These are phyloP conservation scores for Populus tomentosa DNA, from an alignment of 441 rosid species.

Conservation along the genomic window DNA sequence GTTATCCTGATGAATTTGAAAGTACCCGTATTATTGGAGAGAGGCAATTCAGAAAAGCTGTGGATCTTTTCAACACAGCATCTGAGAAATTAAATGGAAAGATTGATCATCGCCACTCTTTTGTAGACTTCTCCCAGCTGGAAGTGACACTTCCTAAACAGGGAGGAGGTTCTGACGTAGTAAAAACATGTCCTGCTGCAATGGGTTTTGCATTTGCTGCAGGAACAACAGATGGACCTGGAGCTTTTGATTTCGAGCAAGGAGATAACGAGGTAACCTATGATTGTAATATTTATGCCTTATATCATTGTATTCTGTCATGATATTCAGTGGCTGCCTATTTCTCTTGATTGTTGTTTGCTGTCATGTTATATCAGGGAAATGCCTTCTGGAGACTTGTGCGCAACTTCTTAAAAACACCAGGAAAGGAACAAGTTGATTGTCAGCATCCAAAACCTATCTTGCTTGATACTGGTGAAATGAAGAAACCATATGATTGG, in stretches of 20 bases:
- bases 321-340: neutral
- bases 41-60: constrained; percentile 75
- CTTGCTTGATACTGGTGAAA: constrained; percentile 96
- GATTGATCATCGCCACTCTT: constrained; percentile 72
- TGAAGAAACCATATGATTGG: constrained; percentile 91
- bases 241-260: constrained; percentile 84
- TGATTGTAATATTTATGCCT: constrained; percentile 5
- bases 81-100: constrained; percentile 69
- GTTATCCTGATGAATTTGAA: constrained; percentile 91
- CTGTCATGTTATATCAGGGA: constrained; percentile 46
- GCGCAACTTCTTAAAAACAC: constrained; percentile 68
- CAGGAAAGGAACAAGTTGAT: constrained; percentile 57
- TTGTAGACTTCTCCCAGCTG: constrained; percentile 75
- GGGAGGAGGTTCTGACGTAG: constrained; percentile 61
- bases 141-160: constrained; percentile 53
- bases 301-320: constrained; percentile 1
- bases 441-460: constrained; percentile 91
- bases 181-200: constrained; percentile 90
- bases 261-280: constrained; percentile 76
- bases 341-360: constrained; percentile 8
- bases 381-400: constrained; percentile 87
- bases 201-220: constrained; percentile 98
- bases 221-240: constrained; percentile 41
- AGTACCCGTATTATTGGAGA: constrained; percentile 89
- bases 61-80: constrained; percentile 73